Evolutionary conservation across 495 filamentous ascomycete species (phyloP), one percentile per base, ranked within the genome.

Genomic region (Penicillium lagena): DNA sequence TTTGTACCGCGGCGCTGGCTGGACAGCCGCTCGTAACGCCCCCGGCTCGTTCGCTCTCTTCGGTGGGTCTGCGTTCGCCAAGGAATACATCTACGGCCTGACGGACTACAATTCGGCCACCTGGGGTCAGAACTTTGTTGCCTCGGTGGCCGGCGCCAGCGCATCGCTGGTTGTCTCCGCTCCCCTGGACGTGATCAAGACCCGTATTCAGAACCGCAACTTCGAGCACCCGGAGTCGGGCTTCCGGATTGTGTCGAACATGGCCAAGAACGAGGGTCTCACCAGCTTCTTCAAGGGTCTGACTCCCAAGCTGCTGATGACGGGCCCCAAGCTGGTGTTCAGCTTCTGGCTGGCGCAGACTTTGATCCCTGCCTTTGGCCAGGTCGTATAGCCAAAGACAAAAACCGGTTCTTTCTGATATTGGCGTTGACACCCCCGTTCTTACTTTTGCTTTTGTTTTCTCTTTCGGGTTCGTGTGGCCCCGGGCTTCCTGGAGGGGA

Each of bases 291-390:
- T 99, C 80, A 99, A 99, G 79, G 93, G 93, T 12, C 67, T 99
- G 43, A 87, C 87, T 36, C 93, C 93, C 40, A 99, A 99, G 81
- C 78, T 98, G 51, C 75, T 98, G 56, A 97, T 97, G 90, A 98
- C 93, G 14, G 93, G 93, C 29, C 93, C 93, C 49, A 98, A 98
- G 78, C 75, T 98, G 40, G 90, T 96, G 45, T 98, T 98, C 78
- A 96, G 90, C 52, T 99, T 99, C 81, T 99, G 93, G 93, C 78
- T 99, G 54, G 93, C 90, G 46, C 90, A 96, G 74, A 95, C 89
- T 35, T 70, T 96, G 53, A 96, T 96, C 62, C 81, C 81, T 47
- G 76, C 79, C 12, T 85, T 84, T 58, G 70, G 72, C 49, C 77
- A 79, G 64, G 63, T 82, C 49, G 65, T 82, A 60, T 82, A 70